Evolutionary conservation across 495 filamentous ascomycete species (phyloP), one percentile per base, ranked within the genome.

Genomic region (Pyrenopolyporus hunteri): DNA sequence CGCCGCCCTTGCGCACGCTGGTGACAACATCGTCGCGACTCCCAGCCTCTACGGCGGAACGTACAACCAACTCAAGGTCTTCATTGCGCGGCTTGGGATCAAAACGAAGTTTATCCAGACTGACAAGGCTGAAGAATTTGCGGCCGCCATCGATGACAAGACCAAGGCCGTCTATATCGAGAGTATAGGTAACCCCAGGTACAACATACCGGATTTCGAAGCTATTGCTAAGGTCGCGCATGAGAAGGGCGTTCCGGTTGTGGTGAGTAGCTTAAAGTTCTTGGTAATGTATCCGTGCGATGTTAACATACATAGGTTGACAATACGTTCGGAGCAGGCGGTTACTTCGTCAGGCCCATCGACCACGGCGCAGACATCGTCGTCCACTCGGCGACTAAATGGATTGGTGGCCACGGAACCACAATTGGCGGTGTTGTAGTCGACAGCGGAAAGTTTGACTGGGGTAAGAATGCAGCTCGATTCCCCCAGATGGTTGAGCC

Each of bases 121-220:
- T 4, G 92, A 98, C 73, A 85, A 84, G n/a, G 78, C 91, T 9
- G 86, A 86, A 55, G 92, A 93, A 69, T 89, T 98, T 63, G 87
- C 84, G 10, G 85, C 85, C 8, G 85, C 87, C 36, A 98, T 98
- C 70, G 95, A 98, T 76, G 93, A 96, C 49, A 91, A 87, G 68
- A 98, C 94, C 32, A 98, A 97, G 83, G 89, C 89, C n/a, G 86
- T 98, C 10, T 98, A 94, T 71, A 78, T 98, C 36, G 94, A 98
- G 81, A 91, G 83, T 56, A 98, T 98, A 66, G 95, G 94, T 17
- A 98, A 98, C 76, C 94, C 94, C 3, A 85, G 87, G 49, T 98
- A 96, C 76, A 98, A 98, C 73, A 85, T 98, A 11, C 92, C 92
- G 2, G 90, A 95, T 67, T 88, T 96, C 28, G 89, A 93, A 77